Evolutionary conservation across 2,329 filamentous ascomycete species (phyloP), one percentile per base, ranked within the genome.

Genomic region (Dothidotthia symphoricarpi): DNA sequence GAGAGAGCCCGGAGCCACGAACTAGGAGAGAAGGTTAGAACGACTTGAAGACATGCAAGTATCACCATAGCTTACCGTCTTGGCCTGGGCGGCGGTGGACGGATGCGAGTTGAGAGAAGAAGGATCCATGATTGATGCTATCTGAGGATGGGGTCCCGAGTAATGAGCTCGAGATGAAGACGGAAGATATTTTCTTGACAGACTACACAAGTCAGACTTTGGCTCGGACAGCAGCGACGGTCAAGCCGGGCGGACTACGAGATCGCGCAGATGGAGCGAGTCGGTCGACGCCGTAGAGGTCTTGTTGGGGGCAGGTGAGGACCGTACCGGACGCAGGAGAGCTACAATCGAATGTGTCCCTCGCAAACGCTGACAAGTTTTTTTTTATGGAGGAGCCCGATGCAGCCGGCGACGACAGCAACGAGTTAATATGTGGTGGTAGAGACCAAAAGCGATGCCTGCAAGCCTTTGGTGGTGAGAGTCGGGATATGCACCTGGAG

Each of bases 291-390:
- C 53, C 51, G 44, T 44, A 39, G 44, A 35, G 40, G 34, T 35
- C 38, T 45, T 32, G 40, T 32, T 41, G 50, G 41, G 43, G 47
- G 41, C 35, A 43, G 49, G 52, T 50, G 49, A 46, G 53, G 48
- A 51, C 56, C 72, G 69, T 76, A 76, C 74, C 77, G 55, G 68
- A 79, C 78, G 79, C 72, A 80, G 86, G 88, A 95, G 89, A 95
- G 86, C 75, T 88, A 95, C 89, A 95, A 95, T 69, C 84, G 71
- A 95, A 95, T 95, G 89, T 89, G 85, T 95, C 89, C 86, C 88
- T 88, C 75, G 75, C 75, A 73, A 69, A 68, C 65, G 69, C 70
- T 73, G 71, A 68, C 62, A 63, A 61, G 52, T 46, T 27, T 45
- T 45, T 45, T 45, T 51, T 48, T 22, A 9, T 22, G 5, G 19